Conservation (phyloP, 164 flowering plant species). For the Stephania yunnanensis region DNA sequence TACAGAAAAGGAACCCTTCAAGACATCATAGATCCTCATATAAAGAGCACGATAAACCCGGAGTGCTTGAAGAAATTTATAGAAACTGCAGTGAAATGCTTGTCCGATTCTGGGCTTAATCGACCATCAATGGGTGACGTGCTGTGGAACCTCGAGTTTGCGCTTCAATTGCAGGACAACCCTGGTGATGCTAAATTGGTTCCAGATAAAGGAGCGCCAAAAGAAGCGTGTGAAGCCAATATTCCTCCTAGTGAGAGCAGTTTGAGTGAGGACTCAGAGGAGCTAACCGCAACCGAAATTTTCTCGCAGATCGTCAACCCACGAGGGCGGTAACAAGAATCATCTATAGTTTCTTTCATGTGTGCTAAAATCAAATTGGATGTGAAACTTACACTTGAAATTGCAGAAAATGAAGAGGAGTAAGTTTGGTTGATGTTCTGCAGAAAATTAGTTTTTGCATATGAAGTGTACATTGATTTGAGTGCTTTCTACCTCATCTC, state of each 20-base stretch:
- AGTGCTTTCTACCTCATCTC: too few species aligned
- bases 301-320: slow-evolving; percentile 44
- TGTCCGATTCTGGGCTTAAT: slow-evolving; percentile 24
- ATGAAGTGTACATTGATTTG: too few species aligned
- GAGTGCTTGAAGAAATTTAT: slow-evolving; percentile 54
- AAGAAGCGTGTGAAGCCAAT: too few species aligned
- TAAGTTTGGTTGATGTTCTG: too few species aligned
- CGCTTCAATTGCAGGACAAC: slow-evolving; percentile 36
- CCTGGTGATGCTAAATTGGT: slow-evolving; percentile 10
- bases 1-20: slow-evolving; percentile 28
- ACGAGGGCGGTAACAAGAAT: slow-evolving; percentile 27
- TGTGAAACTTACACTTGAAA: too few species aligned
- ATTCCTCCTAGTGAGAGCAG: too few species aligned
- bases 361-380: too few species aligned
- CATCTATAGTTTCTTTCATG: too few species aligned
- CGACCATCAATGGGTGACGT: slow-evolving; percentile 61
- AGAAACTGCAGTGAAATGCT: slow-evolving; percentile 51
- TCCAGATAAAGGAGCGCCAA: background rate
- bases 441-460: too few species aligned
- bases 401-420: too few species aligned
- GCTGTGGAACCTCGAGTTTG: slow-evolving; percentile 60
- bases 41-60: slow-evolving; percentile 39
- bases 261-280: slow-evolving; percentile 17
- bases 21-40: slow-evolving; percentile 6
- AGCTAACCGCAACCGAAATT: slow-evolving; percentile 9